phyloP scores from a whole-genome alignment of 2,329 filamentous ascomycete species.

The Hymenoscyphus fructigenus region DNA sequence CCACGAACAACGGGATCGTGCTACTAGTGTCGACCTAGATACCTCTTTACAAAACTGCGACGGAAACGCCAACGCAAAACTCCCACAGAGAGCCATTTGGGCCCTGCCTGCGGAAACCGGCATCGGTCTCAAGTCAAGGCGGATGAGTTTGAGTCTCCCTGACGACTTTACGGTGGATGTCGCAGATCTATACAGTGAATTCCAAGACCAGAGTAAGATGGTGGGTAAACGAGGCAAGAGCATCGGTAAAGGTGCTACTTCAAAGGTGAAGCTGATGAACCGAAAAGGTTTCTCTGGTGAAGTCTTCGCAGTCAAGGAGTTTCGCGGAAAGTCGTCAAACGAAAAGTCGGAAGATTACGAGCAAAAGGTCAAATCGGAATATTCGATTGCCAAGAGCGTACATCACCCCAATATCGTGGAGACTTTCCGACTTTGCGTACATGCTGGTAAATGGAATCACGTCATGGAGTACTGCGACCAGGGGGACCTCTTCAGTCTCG shows the following conservation, averaged over 20 bases:
- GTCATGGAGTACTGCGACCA: conserved; percentile 91
- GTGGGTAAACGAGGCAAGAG: conserved; percentile 71
- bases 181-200: conserved; percentile 67
- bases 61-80: conserved; percentile 25
- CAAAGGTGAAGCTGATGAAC: conserved; percentile 78
- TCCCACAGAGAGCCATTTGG: conserved; percentile 48
- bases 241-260: conserved; percentile 79
- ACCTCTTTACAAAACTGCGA: conserved; percentile 21
- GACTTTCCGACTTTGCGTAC: conserved; percentile 68
- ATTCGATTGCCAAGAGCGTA: conserved; percentile 79
- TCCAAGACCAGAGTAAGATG: conserved; percentile 67
- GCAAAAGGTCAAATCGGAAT: conserved; percentile 90
- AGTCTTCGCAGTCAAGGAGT: conserved; percentile 84
- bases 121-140: conserved; percentile 75
- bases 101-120: conserved; percentile 65
- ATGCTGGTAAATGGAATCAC: conserved; percentile 78
- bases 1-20: conserved; percentile 19
- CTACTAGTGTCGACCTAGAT: conserved; percentile 33
- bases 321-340: conserved; percentile 67
- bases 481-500: conserved; percentile 75
- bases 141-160: conserved; percentile 70
- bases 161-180: conserved; percentile 73
- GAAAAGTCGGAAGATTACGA: conserved; percentile 76
- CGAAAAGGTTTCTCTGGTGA: conserved; percentile 62
- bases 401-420: conserved; percentile 87